phyloP scores from a whole-genome alignment of 73 alveolate genomes.

The Paramecium tetraurelia region DNA sequence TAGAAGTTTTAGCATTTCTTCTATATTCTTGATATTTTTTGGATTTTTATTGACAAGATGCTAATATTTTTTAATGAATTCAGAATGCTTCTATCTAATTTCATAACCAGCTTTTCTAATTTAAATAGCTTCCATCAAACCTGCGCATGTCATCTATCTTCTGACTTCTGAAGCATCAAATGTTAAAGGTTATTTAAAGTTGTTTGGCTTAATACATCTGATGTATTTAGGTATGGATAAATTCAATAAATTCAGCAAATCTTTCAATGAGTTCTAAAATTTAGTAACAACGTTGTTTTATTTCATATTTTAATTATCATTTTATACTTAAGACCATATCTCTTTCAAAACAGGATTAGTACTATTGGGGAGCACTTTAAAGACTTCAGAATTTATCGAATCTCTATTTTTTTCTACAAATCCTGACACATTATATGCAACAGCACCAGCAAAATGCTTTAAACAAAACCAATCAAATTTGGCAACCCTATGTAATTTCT shows the following conservation, averaged over 20 bases:
- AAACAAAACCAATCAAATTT: conserved; percentile 65
- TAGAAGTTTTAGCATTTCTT: neutral
- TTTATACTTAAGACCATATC: conserved; percentile 35
- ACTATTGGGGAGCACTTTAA: neutral
- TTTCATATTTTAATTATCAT: conserved; percentile 7
- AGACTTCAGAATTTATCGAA: conserved; percentile 60
- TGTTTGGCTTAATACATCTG: conserved; percentile 56
- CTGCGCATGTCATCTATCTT: conserved; percentile 5
- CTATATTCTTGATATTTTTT: neutral
- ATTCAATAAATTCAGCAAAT: conserved; percentile 34
- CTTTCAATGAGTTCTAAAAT: neutral
- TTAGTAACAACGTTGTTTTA: conserved; percentile 39
- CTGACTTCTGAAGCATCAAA: neutral
- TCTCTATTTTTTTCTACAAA: conserved; percentile 94
- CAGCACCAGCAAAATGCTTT: conserved; percentile 93
- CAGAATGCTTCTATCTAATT: conserved; percentile 64
- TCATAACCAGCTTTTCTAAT: conserved; percentile 47
- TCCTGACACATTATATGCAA: conserved; percentile 76
- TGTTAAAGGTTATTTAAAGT: neutral
- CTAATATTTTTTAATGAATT: conserved; percentile 80
- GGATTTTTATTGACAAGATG: neutral
- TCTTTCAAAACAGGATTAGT: neutral
- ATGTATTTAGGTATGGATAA: conserved; percentile 13
- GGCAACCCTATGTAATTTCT: conserved; percentile 62
- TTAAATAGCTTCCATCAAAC: conserved; percentile 46